Evolutionary conservation across 805 yeast genomes (phyloP).

Genomic region (Starmerella sirachaensis): DNA sequence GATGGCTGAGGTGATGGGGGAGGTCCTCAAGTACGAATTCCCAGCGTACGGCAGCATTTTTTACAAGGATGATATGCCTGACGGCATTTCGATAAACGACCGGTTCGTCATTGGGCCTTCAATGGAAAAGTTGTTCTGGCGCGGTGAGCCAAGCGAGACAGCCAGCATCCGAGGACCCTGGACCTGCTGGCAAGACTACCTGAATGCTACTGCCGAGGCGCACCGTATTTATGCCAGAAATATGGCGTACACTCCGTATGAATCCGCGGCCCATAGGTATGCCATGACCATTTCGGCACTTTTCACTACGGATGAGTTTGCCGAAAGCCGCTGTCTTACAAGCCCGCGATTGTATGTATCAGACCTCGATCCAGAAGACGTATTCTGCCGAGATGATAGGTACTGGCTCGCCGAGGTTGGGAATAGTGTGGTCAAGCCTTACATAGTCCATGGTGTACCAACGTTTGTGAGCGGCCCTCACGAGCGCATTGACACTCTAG

Average conservation of each 20-base stretch:
- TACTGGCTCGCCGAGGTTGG: slow-evolving; percentile 68
- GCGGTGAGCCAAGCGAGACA: neutral
- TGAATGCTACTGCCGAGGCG: neutral
- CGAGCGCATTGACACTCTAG: neutral
- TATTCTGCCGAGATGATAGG: neutral
- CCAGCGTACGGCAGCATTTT: slow-evolving; percentile 69
- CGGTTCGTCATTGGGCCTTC: slow-evolving; percentile 25
- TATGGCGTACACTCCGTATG: neutral
- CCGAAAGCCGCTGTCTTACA: neutral
- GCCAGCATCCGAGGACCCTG: neutral
- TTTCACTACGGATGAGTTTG: neutral
- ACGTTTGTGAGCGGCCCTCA: slow-evolving; percentile 60
- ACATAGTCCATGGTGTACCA: slow-evolving; percentile 63
- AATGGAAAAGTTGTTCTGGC: neutral
- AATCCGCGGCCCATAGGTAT: neutral
- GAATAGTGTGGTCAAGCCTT: slow-evolving; percentile 69
- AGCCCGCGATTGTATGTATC: slow-evolving; percentile 22
- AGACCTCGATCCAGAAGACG: neutral
- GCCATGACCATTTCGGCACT: neutral
- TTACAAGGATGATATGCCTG: slow-evolving; percentile 48
- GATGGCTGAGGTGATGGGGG: slow-evolving; percentile 36
- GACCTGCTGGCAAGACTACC: neutral
- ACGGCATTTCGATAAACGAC: neutral
- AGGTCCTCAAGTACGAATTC: slow-evolving; percentile 45
- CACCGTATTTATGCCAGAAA: neutral